phyloP scores from a whole-genome alignment of 2,329 filamentous ascomycete genomes.

The Ophiognomonia clavigignenti-juglandacearum region DNA sequence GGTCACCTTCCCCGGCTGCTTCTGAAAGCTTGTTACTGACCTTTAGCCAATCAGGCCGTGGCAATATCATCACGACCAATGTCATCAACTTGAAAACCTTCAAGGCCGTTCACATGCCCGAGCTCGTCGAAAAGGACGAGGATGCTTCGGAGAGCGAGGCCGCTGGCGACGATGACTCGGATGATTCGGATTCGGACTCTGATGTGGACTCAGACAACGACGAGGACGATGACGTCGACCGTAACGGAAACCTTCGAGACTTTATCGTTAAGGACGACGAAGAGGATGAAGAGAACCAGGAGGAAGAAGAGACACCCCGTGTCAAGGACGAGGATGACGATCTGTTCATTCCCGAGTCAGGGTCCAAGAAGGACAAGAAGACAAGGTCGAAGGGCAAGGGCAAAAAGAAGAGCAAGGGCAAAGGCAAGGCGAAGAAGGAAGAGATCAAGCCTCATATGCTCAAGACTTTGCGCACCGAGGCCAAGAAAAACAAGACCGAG shows the following conservation, averaged over 20 bases:
- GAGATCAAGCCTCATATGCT: constrained; percentile 32
- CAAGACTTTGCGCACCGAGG: constrained; percentile 57
- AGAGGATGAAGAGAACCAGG: constrained; percentile 26
- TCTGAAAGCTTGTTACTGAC: not conserved
- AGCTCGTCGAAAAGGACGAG: constrained; percentile 28
- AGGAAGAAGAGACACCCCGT: constrained; percentile 21
- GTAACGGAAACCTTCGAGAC: constrained; percentile 39
- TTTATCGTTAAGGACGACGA: constrained; percentile 48
- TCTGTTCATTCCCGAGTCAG: constrained; percentile 1
- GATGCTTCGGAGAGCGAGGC: constrained; percentile 23
- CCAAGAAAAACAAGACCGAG: constrained; percentile 56
- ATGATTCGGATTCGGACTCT: constrained; percentile 22
- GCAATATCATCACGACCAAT: constrained; percentile 58
- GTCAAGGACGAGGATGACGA: constrained; percentile 18
- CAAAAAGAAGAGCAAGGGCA: constrained; percentile 34
- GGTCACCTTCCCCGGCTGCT: too few species aligned
- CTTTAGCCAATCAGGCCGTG: constrained; percentile 37
- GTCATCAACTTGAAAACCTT: constrained; percentile 73
- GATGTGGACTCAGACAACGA: too few species aligned
- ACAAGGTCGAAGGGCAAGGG: constrained; percentile 29
- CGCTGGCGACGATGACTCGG: constrained; percentile 32
- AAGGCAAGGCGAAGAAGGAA: constrained; percentile 38
- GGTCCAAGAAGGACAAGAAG: constrained; percentile 25
- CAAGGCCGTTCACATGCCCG: constrained; percentile 64
- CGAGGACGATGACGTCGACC: constrained; percentile 29